These are phyloP conservation scores for Furcasterigmium sp. DNA, from an alignment of 2,329 filamentous ascomycete genomes.

Conservation along the genomic window DNA sequence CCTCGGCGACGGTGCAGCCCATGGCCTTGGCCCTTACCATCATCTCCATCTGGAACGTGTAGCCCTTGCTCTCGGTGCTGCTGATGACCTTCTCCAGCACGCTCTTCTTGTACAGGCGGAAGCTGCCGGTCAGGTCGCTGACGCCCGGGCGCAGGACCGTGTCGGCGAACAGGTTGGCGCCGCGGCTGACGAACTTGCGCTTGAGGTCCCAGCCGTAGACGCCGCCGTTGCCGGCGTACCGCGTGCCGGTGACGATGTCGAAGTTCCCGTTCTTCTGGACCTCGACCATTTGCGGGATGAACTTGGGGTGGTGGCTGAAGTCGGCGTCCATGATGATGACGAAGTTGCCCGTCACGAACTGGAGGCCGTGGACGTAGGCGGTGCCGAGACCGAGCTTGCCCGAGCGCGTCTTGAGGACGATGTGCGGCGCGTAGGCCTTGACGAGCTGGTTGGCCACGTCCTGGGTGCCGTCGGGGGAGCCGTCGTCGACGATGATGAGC, in stretches of 20 bases:
- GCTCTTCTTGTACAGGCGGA: conserved; percentile 87
- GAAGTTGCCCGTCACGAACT: conserved; percentile 87
- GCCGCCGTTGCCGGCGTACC: conserved; percentile 84
- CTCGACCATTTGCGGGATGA: conserved; percentile 90
- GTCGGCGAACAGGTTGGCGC: conserved; percentile 93
- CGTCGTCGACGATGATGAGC: conserved; percentile 96
- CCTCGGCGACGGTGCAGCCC: conserved; percentile 90
- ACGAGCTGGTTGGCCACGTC: conserved; percentile 86
- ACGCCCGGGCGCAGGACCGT: conserved; percentile 90
- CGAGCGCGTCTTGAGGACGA: conserved; percentile 79
- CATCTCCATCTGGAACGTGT: conserved; percentile 99
- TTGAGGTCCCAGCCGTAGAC: conserved; percentile 97
- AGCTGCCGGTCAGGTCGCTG: conserved; percentile 91
- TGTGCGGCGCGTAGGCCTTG: conserved; percentile 73
- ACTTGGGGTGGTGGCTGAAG: conserved; percentile 98
- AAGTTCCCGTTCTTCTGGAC: conserved; percentile 73
- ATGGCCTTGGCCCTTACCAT: conserved; percentile 96
- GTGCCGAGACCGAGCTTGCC: conserved; percentile 97
- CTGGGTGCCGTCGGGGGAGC: conserved; percentile 92
- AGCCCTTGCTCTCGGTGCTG: conserved; percentile 91
- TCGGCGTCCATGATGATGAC: conserved; percentile 99
- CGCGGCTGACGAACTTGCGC: conserved; percentile 76
- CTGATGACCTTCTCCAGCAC: conserved; percentile 87
- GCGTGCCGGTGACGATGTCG: conserved; percentile 95
- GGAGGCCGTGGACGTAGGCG: conserved; percentile 89